These are phyloP conservation scores for Mucor piriformis DNA, from an alignment of 371 early-diverging fungal genomes.

Conservation along the genomic window DNA sequence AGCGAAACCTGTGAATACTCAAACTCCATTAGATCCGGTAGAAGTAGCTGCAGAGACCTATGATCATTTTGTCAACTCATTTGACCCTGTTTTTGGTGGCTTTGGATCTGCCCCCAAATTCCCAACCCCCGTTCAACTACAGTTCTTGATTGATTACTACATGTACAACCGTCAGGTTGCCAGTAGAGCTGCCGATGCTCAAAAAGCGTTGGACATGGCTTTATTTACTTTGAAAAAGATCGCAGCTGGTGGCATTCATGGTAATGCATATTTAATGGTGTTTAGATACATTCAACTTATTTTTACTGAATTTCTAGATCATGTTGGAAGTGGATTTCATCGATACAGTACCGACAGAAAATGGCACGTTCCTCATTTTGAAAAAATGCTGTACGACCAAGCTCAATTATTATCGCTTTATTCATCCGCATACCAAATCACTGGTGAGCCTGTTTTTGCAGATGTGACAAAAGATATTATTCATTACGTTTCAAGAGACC, in stretches of 20 bases:
- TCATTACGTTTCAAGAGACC: slow-evolving; percentile 56
- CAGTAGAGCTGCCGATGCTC: slow-evolving; percentile 25
- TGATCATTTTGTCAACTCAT: slow-evolving; percentile 40
- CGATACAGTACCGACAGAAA: slow-evolving; percentile 46
- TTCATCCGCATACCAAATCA: slow-evolving; percentile 50
- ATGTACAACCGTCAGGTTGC: slow-evolving; percentile 32
- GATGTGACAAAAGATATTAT: slow-evolving; percentile 58
- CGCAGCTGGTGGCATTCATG: slow-evolving; percentile 67
- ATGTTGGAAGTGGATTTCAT: slow-evolving; percentile 24
- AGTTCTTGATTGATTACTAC: slow-evolving; percentile 60
- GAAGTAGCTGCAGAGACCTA: slow-evolving; percentile 35
- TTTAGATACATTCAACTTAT: neutral
- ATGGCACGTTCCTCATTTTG: slow-evolving; percentile 65
- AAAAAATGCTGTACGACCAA: slow-evolving; percentile 76
- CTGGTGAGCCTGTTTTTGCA: slow-evolving; percentile 49
- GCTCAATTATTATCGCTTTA: slow-evolving; percentile 63
- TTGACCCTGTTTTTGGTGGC: slow-evolving; percentile 61
- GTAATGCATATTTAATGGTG: slow-evolving; percentile 22
- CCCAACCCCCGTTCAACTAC: slow-evolving; percentile 62
- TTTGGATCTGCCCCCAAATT: slow-evolving; percentile 70
- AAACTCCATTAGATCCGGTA: slow-evolving; percentile 15
- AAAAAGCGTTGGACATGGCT: slow-evolving; percentile 60
- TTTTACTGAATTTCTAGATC: neutral
- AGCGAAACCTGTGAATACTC: slow-evolving; percentile 16
- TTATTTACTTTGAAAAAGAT: slow-evolving; percentile 60